Evolutionary conservation across 495 filamentous ascomycete genomes (phyloP).

Genomic region (Podospora fimiseda): DNA sequence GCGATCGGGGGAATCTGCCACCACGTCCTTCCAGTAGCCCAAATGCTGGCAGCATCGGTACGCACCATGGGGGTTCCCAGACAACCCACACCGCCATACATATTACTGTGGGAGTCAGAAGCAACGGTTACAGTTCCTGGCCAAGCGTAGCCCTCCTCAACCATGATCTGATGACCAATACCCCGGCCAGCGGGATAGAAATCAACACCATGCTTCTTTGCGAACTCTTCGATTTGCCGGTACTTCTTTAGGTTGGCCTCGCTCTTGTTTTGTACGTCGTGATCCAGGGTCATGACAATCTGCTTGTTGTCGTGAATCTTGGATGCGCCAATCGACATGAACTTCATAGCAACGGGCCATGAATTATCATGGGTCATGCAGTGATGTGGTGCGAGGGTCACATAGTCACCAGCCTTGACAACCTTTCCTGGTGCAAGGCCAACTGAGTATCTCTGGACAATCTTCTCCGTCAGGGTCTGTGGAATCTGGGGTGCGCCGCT

Average conservation of each 20-base stretch:
- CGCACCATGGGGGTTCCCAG: constrained; percentile 75
- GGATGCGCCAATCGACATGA: constrained; percentile 80
- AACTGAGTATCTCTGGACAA: constrained; percentile 71
- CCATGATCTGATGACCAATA: constrained; percentile 35
- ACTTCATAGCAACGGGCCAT: constrained; percentile 79
- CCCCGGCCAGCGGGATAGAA: constrained; percentile 81
- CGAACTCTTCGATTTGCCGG: constrained; percentile 77
- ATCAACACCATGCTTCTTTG: constrained; percentile 68
- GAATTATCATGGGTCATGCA: constrained; percentile 95
- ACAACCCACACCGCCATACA: constrained; percentile 80
- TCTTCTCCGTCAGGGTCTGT: constrained; percentile 90
- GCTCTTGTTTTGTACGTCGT: constrained; percentile 86
- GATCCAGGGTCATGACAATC: constrained; percentile 86
- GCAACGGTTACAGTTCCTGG: constrained; percentile 81
- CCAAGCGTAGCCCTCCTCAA: constrained; percentile 49
- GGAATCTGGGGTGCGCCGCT: constrained; percentile 22
- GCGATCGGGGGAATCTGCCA: constrained; percentile 87
- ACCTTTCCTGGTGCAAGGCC: constrained; percentile 65
- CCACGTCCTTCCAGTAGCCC: constrained; percentile 80
- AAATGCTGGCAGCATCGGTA: constrained; percentile 81
- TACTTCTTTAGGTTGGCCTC: constrained; percentile 84
- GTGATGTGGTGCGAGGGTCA: constrained; percentile 64
- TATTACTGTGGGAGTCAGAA: constrained; percentile 78
- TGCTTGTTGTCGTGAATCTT: constrained; percentile 66
- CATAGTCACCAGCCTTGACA: constrained; percentile 73